A percentile compares a stretch with the other conserved stretches of the same genome.
Evolutionary conservation across 495 filamentous ascomycete genomes (phyloP).

Genomic region (Talaromyces nanjingensis): DNA sequence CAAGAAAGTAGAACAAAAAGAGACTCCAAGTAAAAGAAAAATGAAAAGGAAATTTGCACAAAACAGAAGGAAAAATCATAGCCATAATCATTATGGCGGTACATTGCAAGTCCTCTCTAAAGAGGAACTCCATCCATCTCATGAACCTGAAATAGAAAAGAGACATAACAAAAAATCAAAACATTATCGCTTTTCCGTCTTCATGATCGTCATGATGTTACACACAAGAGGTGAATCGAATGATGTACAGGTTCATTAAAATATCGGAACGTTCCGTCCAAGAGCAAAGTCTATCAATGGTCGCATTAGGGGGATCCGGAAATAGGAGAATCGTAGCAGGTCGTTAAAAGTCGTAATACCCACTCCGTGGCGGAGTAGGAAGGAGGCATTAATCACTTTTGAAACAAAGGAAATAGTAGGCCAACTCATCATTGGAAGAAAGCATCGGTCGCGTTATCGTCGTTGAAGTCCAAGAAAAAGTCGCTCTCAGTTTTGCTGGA

Average conservation of each 20-base stretch:
- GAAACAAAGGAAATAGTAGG: neutral
- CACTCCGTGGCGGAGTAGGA: neutral
- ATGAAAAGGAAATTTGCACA: neutral
- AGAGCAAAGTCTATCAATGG: conserved; percentile 8
- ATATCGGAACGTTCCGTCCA: neutral
- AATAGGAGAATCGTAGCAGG: neutral
- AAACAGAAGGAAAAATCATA: neutral
- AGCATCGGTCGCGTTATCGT: conserved; percentile 16
- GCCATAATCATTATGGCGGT: neutral
- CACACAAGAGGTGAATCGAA: conserved; percentile 8
- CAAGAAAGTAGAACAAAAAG: neutral
- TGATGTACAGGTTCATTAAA: conserved; percentile 10
- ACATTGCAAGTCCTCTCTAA: neutral
- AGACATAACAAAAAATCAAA: neutral
- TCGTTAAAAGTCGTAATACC: conserved; percentile 1
- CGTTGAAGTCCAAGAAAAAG: conserved; percentile 31
- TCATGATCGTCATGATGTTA: neutral
- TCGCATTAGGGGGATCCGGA: neutral
- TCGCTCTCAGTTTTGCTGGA: conserved; percentile 34
- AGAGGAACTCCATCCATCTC: neutral
- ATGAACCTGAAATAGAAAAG: neutral
- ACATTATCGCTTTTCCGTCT: neutral
- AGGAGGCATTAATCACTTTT: neutral
- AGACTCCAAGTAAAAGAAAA: neutral
- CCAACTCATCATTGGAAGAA: conserved; percentile 7